Conservation (phyloP, 345 rosid genomes). For the Capsella bursapastoris region DNA sequence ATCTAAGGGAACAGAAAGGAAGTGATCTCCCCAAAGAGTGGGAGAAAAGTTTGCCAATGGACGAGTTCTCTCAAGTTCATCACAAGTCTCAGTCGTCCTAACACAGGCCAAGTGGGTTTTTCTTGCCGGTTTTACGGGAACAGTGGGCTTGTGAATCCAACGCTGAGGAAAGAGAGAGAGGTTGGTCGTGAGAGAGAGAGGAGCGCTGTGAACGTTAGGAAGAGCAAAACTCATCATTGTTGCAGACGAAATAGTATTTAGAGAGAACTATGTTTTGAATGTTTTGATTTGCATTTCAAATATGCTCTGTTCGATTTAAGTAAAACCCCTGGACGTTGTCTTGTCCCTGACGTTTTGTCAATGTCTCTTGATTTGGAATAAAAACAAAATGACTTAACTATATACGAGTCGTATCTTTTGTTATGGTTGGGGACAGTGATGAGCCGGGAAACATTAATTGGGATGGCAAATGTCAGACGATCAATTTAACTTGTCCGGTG, state of each 20-base stretch:
- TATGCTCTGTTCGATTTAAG: background rate
- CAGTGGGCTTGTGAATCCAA: constrained; percentile 8
- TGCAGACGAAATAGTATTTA: background rate
- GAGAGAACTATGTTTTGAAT: background rate
- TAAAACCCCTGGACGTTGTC: background rate
- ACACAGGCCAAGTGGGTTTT: background rate
- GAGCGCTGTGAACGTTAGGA: background rate
- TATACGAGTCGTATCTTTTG: background rate
- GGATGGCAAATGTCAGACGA: background rate
- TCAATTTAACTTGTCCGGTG: background rate
- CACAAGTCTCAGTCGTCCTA: background rate
- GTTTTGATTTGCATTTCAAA: background rate
- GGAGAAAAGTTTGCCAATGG: constrained; percentile 5
- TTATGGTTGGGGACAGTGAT: too few relatives aligned
- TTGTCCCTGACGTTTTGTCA: background rate
- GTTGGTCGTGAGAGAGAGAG: constrained; percentile 7
- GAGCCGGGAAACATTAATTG: background rate
- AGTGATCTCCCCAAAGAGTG: constrained; percentile 21
- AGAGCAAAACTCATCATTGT: constrained; percentile 10
- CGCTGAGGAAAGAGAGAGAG: constrained; percentile 9
- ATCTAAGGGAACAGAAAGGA: constrained; percentile 14
- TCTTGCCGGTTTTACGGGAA: constrained; percentile 1
- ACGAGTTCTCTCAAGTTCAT: constrained; percentile 8
- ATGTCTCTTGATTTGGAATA: background rate
- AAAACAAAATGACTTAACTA: background rate